Percentiles rank a stretch among this genome's conserved stretches.
Conservation (phyloP, 169 alveolate species). For the Plasmodium gonderi region DNA sequence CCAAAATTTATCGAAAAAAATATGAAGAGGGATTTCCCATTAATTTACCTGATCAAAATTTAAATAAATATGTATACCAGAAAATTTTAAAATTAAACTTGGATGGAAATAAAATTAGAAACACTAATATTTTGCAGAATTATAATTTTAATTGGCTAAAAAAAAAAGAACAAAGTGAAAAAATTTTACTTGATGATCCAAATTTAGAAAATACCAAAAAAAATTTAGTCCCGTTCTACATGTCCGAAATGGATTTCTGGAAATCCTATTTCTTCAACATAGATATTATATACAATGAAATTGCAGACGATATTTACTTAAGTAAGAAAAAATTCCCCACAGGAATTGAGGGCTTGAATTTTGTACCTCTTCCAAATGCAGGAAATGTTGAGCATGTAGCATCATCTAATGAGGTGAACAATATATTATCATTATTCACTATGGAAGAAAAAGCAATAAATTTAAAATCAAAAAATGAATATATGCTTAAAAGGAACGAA, state of each 20-base stretch:
- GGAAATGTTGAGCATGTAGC: neutral
- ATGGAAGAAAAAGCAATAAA: neutral
- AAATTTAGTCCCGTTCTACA: conserved; percentile 47
- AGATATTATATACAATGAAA: conserved; percentile 66
- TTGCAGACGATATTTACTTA: conserved; percentile 50
- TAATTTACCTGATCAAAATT: conserved; percentile 30
- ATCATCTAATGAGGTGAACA: neutral
- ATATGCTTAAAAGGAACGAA: neutral
- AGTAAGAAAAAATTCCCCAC: neutral
- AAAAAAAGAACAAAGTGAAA: conserved; percentile 71
- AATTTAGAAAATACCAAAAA: conserved; percentile 34
- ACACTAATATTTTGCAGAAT: conserved; percentile 50
- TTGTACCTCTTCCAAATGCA: neutral
- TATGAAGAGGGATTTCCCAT: conserved; percentile 47
- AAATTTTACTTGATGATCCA: conserved; percentile 27
- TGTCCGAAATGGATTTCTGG: conserved; percentile 67
- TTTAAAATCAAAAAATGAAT: neutral
- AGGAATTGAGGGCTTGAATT: neutral
- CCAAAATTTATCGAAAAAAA: conserved; percentile 70
- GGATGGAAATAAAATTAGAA: conserved; percentile 38
- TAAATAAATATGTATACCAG: conserved; percentile 35
- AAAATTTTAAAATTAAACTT: conserved; percentile 61
- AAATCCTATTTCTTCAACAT: conserved; percentile 64
- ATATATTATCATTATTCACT: neutral
- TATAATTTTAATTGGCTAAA: conserved; percentile 63